Percentiles rank a stretch among this genome's conserved stretches.
Evolutionary conservation across 1,139 yeast genomes (phyloP).

Genomic region (Pichiaceae sp.): DNA sequence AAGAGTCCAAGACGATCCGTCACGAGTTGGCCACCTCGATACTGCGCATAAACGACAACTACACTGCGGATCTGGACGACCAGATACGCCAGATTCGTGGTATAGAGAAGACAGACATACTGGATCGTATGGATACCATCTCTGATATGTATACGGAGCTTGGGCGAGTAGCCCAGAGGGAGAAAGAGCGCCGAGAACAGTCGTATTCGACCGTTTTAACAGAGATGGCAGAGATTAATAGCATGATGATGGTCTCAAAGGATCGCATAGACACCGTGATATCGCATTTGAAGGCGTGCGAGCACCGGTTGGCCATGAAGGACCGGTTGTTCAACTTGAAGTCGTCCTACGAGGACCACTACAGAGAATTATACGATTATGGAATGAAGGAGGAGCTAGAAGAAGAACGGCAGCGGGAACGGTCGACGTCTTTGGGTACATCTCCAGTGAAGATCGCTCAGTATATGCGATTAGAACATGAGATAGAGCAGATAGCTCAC

Average conservation of each 20-base stretch:
- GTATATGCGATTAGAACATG: slow-evolving; percentile 16
- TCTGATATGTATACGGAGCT: slow-evolving; percentile 23
- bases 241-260: slow-evolving; percentile 8
- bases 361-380: slow-evolving; percentile 19
- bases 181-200: slow-evolving; percentile 26
- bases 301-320: slow-evolving; percentile 14
- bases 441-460: slow-evolving; percentile 16
- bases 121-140: slow-evolving; percentile 8
- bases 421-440: neutral
- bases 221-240: slow-evolving; percentile 16
- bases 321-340: slow-evolving; percentile 19
- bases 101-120: slow-evolving; percentile 11
- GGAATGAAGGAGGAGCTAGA: slow-evolving; percentile 14
- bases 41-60: slow-evolving; percentile 28
- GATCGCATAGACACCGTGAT: slow-evolving; percentile 14
- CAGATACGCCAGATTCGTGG: slow-evolving; percentile 9
- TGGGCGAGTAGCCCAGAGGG: slow-evolving; percentile 13
- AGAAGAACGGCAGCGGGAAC: slow-evolving; percentile 2
- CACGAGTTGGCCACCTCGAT: slow-evolving; percentile 29
- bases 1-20: slow-evolving; percentile 27
- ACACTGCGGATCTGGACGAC: slow-evolving; percentile 31
- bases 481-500: slow-evolving; percentile 12
- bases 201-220: slow-evolving; percentile 4
- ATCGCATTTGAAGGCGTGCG: slow-evolving; percentile 16
- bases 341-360: slow-evolving; percentile 22